Base-by-base conservation (phyloP, 2,329 filamentous ascomycete genomes). In the Penicillium hordei region DNA sequence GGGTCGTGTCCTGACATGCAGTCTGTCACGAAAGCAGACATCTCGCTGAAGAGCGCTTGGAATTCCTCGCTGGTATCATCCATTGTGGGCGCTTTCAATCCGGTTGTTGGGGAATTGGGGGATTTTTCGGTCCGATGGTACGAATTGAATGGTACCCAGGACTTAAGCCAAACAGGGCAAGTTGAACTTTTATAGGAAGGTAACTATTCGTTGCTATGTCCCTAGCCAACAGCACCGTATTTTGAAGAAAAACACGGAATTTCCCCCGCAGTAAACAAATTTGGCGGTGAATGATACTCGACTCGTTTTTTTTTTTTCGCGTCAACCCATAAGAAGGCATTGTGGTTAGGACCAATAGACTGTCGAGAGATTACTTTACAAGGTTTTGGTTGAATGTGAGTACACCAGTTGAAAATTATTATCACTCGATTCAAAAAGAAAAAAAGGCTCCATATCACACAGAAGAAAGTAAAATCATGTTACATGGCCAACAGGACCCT, bases 1-100 rank as follows among this genome's bases (percentile, higher is more conserved):
- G 86, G 86, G 76, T 97, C 93, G 76, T 91, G 69, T 61, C 84
- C 81, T 45, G 84, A 80, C 88, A 93, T 93, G 79, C 89, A 91
- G 42, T 81, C 78, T 68, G 85, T 79, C 52, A 91, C 87, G 71
- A 88, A 90, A 45, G 77, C 76, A 19, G 84, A 85, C 59, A 88
- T 83, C 49, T 79, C 70, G 33, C 78, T 75, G 70, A 85, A 77
- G 62, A 89, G 78, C 44, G 77, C 74, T 57, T 78, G 72, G 55
- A 68, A 67, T 60, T 67, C 57, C 6, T 44, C 29, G 45, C 57
- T 64, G n/a, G 43, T 60, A 31, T 56, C 53, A n/a, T 62, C 58
- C 62, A 64, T 60, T 21, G 23, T 60, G 53, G 48, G 6, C 19
- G 13, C 9, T 27, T 54, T 39, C 25, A 38, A 54, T 40, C 15